Base-by-base conservation (phyloP, 345 rosid genomes). In the Orychophragmus violaceus region DNA sequence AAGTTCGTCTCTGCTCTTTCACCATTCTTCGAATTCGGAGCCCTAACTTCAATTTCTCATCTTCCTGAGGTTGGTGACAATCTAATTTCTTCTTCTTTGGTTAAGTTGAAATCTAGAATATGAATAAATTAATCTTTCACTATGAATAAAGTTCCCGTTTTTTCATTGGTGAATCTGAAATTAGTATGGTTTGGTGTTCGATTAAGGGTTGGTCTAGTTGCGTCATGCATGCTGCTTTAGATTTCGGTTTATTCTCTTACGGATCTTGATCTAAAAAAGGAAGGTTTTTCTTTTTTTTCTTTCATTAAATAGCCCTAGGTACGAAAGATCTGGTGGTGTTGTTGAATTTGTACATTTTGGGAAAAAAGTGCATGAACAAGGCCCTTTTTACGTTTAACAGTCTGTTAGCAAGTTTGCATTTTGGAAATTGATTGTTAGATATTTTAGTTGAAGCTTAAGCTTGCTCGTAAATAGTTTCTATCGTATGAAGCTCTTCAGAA, bases 1-100 rank as follows among this genome's bases (percentile, higher is more conserved):
- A 27, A 25, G 54, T 5, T 56, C 57, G 57, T 25, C 69, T 51
- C 66, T 59, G 41, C 57, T 51, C 36, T n/a, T n/a, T n/a, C n/a
- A n/a, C n/a, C n/a, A n/a, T n/a, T n/a, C n/a, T n/a, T n/a, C n/a
- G n/a, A n/a, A n/a, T n/a, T n/a, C n/a, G n/a, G 45, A 61, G 17
- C 59, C 50, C 54, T 33, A 54, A 8, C 48, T 37, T 28, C 11
- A 11, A 6, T 29, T 24, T 12, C 39, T 32, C 66, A 19, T 21
- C 28, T 50, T 58, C 59, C 5, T 12, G 6, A 58, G 76, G 66
- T 64, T 48, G 16, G 66, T 65, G 22, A 7, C 2, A 36, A 49
- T 56, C 16, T 51, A 0, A 44, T 44, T 53, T 32, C 30, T 45
- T 11, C 5, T 33, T 10, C 1, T 44, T 23, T 7, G 9, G 12